A percentile compares a stretch with the other conserved stretches of the same genome.
Evolutionary conservation across 108 stramenopile species (phyloP).

Genomic region (Cyclotella sp.): DNA sequence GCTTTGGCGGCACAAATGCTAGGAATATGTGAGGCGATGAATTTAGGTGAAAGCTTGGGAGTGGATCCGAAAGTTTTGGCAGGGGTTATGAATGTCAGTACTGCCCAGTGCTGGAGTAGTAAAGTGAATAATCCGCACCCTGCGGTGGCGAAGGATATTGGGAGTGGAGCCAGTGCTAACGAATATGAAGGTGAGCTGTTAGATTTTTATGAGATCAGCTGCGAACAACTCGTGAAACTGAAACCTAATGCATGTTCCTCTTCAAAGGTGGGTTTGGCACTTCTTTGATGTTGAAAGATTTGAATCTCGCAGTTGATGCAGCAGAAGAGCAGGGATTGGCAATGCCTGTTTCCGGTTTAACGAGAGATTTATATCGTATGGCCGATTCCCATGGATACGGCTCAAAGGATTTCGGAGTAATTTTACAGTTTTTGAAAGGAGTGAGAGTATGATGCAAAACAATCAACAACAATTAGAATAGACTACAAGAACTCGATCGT

Average conservation of each 20-base stretch:
- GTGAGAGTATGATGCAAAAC: not conserved
- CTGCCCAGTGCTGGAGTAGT: slow-evolving; percentile 93
- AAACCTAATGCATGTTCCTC: not conserved
- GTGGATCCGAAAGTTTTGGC: slow-evolving; percentile 88
- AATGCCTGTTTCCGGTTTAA: slow-evolving; percentile 63
- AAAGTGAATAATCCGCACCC: slow-evolving; percentile 96
- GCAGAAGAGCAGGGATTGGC: slow-evolving; percentile 63
- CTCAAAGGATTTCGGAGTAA: slow-evolving; percentile 77
- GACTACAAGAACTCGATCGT: too few relatives aligned
- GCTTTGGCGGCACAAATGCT: slow-evolving; percentile 93
- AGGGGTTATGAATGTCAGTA: slow-evolving; percentile 89
- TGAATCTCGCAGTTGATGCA: slow-evolving; percentile 76
- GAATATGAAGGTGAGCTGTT: slow-evolving; percentile 50
- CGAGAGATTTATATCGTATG: slow-evolving; percentile 70
- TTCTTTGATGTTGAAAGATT: slow-evolving; percentile 88
- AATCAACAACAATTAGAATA: too few relatives aligned
- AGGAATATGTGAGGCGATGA: slow-evolving; percentile 94
- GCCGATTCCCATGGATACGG: slow-evolving; percentile 60
- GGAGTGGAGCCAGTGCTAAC: slow-evolving; percentile 71
- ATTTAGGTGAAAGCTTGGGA: slow-evolving; percentile 88
- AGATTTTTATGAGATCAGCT: too few relatives aligned
- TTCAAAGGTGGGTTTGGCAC: slow-evolving; percentile 71
- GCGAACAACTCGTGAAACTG: not conserved
- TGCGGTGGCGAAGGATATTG: slow-evolving; percentile 56
- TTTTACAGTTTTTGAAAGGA: slow-evolving; percentile 65